Percentiles rank a stretch among this genome's conserved stretches.
phyloP scores from a whole-genome alignment of 1,284 basidiomycete genomes.

The Ceratobasidium sp. region DNA sequence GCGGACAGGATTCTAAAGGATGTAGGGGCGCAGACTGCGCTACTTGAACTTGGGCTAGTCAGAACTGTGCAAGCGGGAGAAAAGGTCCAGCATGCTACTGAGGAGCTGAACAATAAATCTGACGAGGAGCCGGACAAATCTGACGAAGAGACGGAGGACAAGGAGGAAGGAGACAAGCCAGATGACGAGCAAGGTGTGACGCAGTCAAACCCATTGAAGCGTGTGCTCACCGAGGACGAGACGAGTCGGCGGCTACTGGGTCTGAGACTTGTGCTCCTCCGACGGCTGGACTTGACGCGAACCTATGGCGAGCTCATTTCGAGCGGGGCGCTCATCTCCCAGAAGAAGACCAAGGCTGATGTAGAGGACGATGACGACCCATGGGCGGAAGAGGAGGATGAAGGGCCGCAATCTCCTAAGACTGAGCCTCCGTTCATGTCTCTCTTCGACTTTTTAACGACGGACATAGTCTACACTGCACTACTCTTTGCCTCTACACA shows the following conservation, averaged over 20 bases:
- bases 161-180: conserved; percentile 6
- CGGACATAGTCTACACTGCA: conserved; percentile 67
- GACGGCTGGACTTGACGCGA: conserved; percentile 71
- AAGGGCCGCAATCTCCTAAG: conserved; percentile 48
- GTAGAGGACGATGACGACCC: conserved; percentile 69
- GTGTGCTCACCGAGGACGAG: conserved; percentile 24
- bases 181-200: conserved; percentile 25
- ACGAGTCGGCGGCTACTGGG: conserved; percentile 29
- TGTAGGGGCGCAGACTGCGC: conserved; percentile 62
- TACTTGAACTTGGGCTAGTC: conserved; percentile 70
- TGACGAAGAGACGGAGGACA: conserved; percentile 50
- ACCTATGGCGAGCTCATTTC: conserved; percentile 60
- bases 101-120: conserved; percentile 44
- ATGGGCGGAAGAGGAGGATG: conserved; percentile 73
- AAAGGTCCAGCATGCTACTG: conserved; percentile 59
- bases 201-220: conserved; percentile 7
- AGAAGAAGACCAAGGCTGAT: conserved; percentile 45
- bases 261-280: conserved; percentile 59
- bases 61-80: conserved; percentile 63
- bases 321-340: not conserved
- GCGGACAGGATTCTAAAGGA: conserved; percentile 72
- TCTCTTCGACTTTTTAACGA: conserved; percentile 71
- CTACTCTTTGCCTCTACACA: conserved; percentile 72
- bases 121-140: conserved; percentile 45
- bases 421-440: conserved; percentile 59